Percentiles rank a stretch among this genome's conserved stretches.
Evolutionary conservation across 495 filamentous ascomycete species (phyloP).

Genomic region (Aspergillus olivimuriae): DNA sequence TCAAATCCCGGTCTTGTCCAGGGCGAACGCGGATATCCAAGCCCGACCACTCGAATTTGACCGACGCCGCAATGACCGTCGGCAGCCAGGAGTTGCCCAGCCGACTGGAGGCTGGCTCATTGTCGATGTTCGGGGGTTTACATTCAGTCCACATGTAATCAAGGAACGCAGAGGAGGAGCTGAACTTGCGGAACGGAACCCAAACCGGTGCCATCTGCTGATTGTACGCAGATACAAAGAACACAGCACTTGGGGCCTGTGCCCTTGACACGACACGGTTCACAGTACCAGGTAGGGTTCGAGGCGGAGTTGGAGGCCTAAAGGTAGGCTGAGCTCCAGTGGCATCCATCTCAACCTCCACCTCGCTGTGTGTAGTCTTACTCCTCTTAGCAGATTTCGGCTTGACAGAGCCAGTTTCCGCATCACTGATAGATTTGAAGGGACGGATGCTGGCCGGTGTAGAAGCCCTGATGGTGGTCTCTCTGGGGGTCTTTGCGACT

Average conservation of each 20-base stretch:
- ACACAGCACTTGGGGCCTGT: too few species aligned
- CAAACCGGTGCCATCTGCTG: conserved; percentile 12
- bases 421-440: background rate
- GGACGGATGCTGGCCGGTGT: background rate
- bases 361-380: background rate
- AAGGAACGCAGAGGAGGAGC: conserved; percentile 8
- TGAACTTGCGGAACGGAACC: conserved; percentile 12
- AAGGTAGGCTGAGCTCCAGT: too few species aligned
- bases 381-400: background rate
- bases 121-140: background rate
- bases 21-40: conserved; percentile 8
- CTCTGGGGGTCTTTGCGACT: background rate
- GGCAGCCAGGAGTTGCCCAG: background rate
- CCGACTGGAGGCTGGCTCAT: background rate
- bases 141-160: conserved; percentile 7
- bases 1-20: conserved; percentile 3
- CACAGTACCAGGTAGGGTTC: background rate
- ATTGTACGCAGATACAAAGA: conserved; percentile 10
- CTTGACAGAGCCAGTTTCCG: too few species aligned
- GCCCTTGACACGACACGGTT: too few species aligned
- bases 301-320: too few species aligned
- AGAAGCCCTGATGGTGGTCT: too few species aligned
- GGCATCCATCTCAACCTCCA: background rate
- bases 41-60: conserved; percentile 8
- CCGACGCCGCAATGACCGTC: conserved; percentile 1